Evolutionary conservation across 345 rosid genomes (phyloP).

Genomic region (Crucihimalaya himalaica): DNA sequence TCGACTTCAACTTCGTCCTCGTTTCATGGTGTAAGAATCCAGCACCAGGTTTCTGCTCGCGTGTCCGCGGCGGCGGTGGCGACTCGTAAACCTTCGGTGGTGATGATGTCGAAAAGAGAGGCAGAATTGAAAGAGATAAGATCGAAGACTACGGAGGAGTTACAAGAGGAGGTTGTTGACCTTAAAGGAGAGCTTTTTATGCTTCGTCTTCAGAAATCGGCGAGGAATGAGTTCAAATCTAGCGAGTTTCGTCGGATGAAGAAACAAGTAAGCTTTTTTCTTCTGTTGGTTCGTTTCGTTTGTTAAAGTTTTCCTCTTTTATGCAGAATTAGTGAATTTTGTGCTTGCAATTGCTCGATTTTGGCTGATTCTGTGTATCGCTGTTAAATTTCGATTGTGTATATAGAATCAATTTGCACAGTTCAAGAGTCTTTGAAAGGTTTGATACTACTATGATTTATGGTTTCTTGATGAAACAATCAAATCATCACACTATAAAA

Average conservation of each 20-base stretch:
- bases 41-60: conserved; percentile 37
- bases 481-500: neutral
- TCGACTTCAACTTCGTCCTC: conserved; percentile 42
- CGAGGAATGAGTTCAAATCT: conserved; percentile 86
- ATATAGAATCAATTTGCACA: neutral
- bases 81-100: conserved; percentile 40
- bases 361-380: neutral
- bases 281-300: neutral
- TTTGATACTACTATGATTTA: neutral
- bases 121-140: conserved; percentile 81
- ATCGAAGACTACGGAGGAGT: conserved; percentile 65
- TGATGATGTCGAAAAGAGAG: conserved; percentile 83
- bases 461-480: neutral
- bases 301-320: neutral
- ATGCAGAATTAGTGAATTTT: neutral
- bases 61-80: conserved; percentile 23
- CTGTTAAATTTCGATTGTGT: neutral
- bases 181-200: conserved; percentile 94
- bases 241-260: conserved; percentile 88
- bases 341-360: neutral
- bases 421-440: neutral
- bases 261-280: conserved; percentile 58
- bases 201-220: conserved; percentile 85
- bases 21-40: conserved; percentile 57
- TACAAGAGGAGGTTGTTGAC: conserved; percentile 81